A percentile compares a stretch with the other conserved stretches of the same genome.
phyloP scores from a whole-genome alignment of 805 yeast species.

The Lachancea mirantina region DNA sequence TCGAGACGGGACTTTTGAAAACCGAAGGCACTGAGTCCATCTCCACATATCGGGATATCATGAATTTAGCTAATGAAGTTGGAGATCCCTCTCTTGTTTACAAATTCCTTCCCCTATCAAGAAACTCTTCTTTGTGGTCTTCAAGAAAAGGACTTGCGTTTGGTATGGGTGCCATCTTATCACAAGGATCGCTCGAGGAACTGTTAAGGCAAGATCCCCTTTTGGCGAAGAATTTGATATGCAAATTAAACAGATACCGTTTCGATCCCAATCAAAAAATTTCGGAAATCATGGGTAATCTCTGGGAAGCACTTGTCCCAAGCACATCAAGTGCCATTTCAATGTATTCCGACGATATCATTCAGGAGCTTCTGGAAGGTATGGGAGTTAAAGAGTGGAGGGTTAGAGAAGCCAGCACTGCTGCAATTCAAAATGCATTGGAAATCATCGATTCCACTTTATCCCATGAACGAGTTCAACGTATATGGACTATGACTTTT shows the following conservation, averaged over 20 bases:
- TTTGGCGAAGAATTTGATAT: conserved; percentile 58
- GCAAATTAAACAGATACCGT: conserved; percentile 74
- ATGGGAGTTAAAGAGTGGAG: conserved; percentile 90
- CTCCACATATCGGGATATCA: conserved; percentile 84
- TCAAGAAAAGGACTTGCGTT: conserved; percentile 91
- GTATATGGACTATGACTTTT: conserved; percentile 83
- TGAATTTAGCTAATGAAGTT: conserved; percentile 83
- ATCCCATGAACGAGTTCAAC: conserved; percentile 48
- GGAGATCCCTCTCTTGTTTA: conserved; percentile 94
- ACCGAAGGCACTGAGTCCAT: conserved; percentile 84
- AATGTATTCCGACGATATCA: conserved; percentile 49
- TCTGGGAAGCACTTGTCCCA: conserved; percentile 68
- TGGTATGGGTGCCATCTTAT: conserved; percentile 79
- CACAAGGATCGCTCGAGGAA: conserved; percentile 66
- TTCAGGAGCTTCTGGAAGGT: conserved; percentile 54
- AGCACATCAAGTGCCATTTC: conserved; percentile 49
- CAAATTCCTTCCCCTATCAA: conserved; percentile 88
- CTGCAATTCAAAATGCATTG: conserved; percentile 63
- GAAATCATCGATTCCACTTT: conserved; percentile 47
- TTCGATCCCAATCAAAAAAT: conserved; percentile 79
- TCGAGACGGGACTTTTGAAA: conserved; percentile 72
- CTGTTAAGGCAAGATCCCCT: conserved; percentile 47
- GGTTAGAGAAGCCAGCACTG: conserved; percentile 77
- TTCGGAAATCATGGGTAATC: conserved; percentile 75
- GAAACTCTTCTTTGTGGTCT: conserved; percentile 83